A percentile compares a stretch with the other conserved stretches of the same genome.
phyloP scores from a whole-genome alignment of 192 early-diverging fungal species.

The Lunasporangiospora selenospora region DNA sequence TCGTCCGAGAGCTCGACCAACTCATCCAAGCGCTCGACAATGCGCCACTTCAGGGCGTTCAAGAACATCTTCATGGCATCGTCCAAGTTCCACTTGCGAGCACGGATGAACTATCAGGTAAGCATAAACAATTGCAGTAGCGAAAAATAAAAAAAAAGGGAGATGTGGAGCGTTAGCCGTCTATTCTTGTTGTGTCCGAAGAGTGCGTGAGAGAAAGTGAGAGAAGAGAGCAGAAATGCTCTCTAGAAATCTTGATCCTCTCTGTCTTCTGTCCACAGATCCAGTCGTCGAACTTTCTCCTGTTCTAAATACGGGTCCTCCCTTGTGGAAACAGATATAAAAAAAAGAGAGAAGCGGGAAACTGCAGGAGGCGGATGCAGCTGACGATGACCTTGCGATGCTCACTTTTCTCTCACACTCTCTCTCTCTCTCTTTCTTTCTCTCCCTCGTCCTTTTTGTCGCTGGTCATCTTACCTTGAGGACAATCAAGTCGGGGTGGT shows the following conservation, averaged over 20 bases:
- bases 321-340: background rate
- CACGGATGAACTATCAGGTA: constrained; percentile 87
- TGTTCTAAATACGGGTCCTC: background rate
- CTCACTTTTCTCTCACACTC: background rate
- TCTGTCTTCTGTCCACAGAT: background rate
- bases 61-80: constrained; percentile 82
- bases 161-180: background rate
- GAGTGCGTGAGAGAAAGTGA: background rate
- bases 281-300: background rate
- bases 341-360: background rate
- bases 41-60: constrained; percentile 78
- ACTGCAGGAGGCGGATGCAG: too few relatives aligned
- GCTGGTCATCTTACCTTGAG: constrained; percentile 47
- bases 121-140: too few relatives aligned
- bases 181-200: background rate
- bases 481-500: constrained; percentile 42
- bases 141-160: background rate
- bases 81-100: constrained; percentile 89
- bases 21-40: constrained; percentile 58
- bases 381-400: too few relatives aligned
- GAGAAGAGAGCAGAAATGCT: background rate
- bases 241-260: constrained; percentile 1
- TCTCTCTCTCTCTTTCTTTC: background rate
- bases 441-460: too few relatives aligned
- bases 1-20: constrained; percentile 54